phyloP scores from a whole-genome alignment of 2,329 filamentous ascomycete species.

The Neurospora crassa region DNA sequence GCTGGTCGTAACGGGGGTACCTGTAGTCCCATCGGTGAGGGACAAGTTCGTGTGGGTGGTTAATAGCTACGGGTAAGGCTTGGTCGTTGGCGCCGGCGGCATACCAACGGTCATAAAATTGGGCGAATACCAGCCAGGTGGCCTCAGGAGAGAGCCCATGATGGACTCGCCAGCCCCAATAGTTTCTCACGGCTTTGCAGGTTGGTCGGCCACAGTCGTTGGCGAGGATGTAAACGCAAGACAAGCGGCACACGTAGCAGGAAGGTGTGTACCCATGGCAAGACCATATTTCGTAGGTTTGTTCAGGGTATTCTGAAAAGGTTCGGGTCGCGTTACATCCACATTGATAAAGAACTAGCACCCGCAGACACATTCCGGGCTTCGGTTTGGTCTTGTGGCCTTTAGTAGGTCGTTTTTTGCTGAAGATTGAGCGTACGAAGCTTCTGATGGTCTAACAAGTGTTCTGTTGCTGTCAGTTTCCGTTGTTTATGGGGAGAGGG shows the following conservation, averaged over 20 bases:
- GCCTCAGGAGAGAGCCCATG: not conserved
- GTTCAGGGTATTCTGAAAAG: not conserved
- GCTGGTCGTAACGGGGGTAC: not conserved
- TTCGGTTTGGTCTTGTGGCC: not conserved
- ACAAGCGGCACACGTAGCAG: not conserved
- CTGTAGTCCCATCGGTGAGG: not conserved
- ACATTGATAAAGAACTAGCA: not conserved
- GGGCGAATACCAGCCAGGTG: not conserved
- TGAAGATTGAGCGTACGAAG: not conserved
- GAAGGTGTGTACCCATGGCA: not conserved
- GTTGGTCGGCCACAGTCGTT: not conserved
- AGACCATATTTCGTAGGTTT: not conserved
- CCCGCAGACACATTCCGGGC: not conserved
- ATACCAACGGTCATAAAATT: not conserved
- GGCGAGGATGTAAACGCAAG: not conserved
- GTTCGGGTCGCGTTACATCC: not conserved
- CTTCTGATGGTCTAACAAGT: not conserved
- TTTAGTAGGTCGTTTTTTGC: not conserved
- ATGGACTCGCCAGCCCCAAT: not conserved
- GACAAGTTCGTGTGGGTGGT: not conserved
- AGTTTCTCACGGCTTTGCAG: not conserved
- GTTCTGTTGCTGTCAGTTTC: not conserved
- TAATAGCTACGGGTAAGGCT: not conserved
- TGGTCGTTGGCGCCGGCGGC: slow-evolving; percentile 8
- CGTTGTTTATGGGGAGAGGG: not conserved